These are phyloP conservation scores for Pichia insulana DNA, from an alignment of 805 yeast species.

Conservation along the genomic window DNA sequence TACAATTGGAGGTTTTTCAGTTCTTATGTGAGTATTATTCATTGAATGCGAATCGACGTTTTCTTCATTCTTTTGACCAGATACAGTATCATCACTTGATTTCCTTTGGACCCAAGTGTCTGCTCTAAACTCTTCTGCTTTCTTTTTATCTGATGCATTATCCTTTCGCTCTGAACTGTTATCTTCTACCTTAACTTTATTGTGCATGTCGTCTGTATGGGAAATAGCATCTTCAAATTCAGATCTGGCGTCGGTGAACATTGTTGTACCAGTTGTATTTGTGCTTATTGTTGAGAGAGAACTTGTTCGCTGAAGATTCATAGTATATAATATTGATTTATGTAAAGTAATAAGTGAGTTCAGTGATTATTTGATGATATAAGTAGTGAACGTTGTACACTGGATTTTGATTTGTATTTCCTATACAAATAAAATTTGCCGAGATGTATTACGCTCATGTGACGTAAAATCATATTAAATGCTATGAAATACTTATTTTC, in stretches of 20 bases:
- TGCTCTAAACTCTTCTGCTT: too few relatives aligned
- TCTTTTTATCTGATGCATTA: not conserved
- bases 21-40: not conserved
- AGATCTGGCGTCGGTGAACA: constrained; percentile 17
- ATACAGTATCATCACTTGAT: not conserved
- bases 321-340: too few relatives aligned
- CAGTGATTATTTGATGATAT: too few relatives aligned
- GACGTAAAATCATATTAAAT: too few relatives aligned
- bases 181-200: not conserved
- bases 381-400: not conserved
- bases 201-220: too few relatives aligned
- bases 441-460: too few relatives aligned
- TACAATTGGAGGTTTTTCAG: constrained; percentile 6
- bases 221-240: constrained; percentile 2
- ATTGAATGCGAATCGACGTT: not conserved
- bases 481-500: too few relatives aligned
- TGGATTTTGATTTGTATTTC: not conserved
- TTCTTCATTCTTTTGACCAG: constrained; percentile 1
- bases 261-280: constrained; percentile 13
- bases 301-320: constrained; percentile 6
- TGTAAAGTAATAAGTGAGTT: too few relatives aligned
- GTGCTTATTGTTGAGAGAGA: constrained; percentile 13
- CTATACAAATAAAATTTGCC: too few relatives aligned
- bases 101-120: too few relatives aligned
- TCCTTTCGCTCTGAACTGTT: too few relatives aligned